phyloP scores from a whole-genome alignment of 2,329 filamentous ascomycete genomes.

The Arthrobotrys sphaeroides region DNA sequence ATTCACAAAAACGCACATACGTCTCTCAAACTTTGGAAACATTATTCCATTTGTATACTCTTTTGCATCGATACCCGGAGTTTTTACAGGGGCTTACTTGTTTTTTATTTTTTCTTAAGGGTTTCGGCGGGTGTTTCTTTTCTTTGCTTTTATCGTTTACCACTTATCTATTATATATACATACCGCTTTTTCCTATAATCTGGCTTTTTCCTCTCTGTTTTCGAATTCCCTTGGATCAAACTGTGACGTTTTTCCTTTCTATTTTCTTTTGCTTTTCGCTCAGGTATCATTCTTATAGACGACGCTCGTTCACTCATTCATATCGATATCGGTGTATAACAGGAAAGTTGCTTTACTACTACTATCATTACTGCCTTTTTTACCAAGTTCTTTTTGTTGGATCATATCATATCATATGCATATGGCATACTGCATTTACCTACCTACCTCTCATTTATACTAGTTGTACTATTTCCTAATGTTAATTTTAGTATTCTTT shows the following conservation, averaged over 20 bases:
- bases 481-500: no score
- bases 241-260: neutral
- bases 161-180: neutral
- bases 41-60: neutral
- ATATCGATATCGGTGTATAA: conserved; percentile 18
- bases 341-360: conserved; percentile 4
- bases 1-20: no score
- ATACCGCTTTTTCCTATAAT: neutral
- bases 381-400: neutral
- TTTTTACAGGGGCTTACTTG: no score
- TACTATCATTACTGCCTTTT: neutral
- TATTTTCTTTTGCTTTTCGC: neutral
- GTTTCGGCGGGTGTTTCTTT: conserved; percentile 13
- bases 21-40: conserved; percentile 24
- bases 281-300: no score
- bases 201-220: neutral
- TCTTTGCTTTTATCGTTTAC: neutral
- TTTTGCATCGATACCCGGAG: conserved; percentile 53
- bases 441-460: no score
- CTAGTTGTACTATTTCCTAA: no score
- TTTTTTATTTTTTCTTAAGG: no score
- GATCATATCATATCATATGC: neutral
- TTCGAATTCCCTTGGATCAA: neutral
- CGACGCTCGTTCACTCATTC: neutral
- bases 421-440: no score